Evolutionary conservation across 805 yeast genomes (phyloP), one percentile per base, ranked within the genome.

Genomic region (Saturnispora diversa): DNA sequence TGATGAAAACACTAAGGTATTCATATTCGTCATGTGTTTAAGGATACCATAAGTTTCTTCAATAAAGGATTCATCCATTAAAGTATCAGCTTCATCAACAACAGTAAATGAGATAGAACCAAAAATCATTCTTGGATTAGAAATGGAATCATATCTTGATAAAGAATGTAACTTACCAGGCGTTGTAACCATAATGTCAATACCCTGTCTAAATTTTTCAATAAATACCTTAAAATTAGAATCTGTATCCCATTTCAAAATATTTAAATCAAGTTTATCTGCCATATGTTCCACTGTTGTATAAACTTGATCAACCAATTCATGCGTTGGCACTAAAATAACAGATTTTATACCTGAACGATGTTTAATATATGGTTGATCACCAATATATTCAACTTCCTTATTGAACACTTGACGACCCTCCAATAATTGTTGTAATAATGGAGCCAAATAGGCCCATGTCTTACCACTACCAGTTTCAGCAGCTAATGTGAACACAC

Each of bases 381-480:
- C 35, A 7, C 41, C 48, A 9, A 47, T 50, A 47, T 45, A 17
- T 32, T 46, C 11, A 55, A 24, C 29, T 23, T 42, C 40, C 0
- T 59, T 54, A 10, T 39, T 39, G 38, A 58, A 66, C 2, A 58
- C 44, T 16, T 34, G 16, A 42, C 80, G 78, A 37, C 72, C 75
- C 43, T 79, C 77, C 44, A 76, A 73, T 47, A 88, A 59, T 47
- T 74, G 75, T 35, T 85, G 81, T 28, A 88, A 47, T 26, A 90
- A 47, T 0, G 95, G 88, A 0, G 83, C 76, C 45, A 92, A 55
- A 54, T 88, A 90, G 0, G 97, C 87, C 78, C 95, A 77, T 0
- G 98, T 90, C 56, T 90, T 90, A 7, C 98, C 98, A 0, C 95
- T 82, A 0, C 98, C 98, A 0, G 98, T 90, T 57, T 92, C 97